phyloP scores from a whole-genome alignment of 2,329 filamentous ascomycete species.

The Xylariaceae sp. region DNA sequence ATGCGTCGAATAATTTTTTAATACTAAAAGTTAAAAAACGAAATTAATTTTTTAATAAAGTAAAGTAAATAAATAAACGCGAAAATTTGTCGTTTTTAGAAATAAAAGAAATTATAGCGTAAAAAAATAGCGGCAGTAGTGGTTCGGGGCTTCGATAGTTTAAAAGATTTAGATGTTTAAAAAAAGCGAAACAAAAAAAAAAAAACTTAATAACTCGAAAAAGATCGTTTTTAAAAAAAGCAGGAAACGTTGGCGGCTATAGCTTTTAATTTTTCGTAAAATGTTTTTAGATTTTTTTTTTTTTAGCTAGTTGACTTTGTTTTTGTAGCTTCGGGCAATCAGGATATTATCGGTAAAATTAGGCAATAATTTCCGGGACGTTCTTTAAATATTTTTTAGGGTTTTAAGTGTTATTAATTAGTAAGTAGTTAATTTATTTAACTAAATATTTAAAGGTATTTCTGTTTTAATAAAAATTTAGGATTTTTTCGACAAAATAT shows the following conservation, averaged over 20 bases:
- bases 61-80: not conserved
- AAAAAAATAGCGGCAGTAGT: too few relatives aligned
- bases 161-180: not conserved
- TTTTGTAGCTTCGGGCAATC: constrained; percentile 3
- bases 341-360: not conserved
- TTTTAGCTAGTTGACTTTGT: constrained; percentile 34
- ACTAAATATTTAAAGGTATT: not conserved
- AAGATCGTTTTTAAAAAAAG: not conserved
- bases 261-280: not conserved
- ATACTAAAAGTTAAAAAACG: too few relatives aligned
- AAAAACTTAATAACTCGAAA: not conserved
- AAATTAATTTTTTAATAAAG: not conserved
- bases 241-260: not conserved
- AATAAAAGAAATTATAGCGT: not conserved
- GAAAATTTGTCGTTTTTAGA: not conserved
- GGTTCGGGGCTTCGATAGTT: too few relatives aligned
- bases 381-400: constrained; percentile 8
- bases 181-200: not conserved
- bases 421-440: not conserved
- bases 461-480: constrained; percentile 2
- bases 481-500: not conserved
- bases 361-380: constrained; percentile 17
- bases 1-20: too few relatives aligned
- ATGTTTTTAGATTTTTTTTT: constrained; percentile 24
- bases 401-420: not conserved